These are phyloP conservation scores for Besnoitia besnoiti DNA, from an alignment of 169 alveolate genomes.

Conservation along the genomic window DNA sequence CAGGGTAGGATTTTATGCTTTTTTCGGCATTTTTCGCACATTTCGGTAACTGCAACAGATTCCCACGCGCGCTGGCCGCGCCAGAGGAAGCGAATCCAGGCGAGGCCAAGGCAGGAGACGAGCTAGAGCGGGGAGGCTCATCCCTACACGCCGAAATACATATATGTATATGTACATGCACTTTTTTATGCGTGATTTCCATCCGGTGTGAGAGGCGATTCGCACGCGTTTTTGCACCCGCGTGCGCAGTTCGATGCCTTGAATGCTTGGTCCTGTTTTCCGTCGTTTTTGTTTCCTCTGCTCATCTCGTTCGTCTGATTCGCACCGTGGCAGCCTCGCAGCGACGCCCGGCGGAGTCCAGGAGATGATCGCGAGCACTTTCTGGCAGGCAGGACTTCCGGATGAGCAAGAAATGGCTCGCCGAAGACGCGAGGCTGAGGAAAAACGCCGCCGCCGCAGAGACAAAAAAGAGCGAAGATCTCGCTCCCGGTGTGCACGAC, in stretches of 20 bases:
- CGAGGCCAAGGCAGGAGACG: too few species aligned
- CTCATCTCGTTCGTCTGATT: background rate
- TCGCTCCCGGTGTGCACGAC: slow-evolving; percentile 1
- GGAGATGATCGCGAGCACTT: slow-evolving; percentile 32
- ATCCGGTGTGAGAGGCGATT: background rate
- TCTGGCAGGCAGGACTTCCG: slow-evolving; percentile 69
- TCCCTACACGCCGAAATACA: background rate
- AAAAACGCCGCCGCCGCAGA: slow-evolving; percentile 40
- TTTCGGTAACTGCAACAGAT: background rate
- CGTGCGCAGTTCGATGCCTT: background rate
- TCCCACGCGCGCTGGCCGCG: background rate
- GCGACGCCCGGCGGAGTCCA: background rate
- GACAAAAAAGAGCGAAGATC: background rate
- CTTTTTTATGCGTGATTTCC: background rate
- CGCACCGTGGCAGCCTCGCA: background rate
- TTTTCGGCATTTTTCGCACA: background rate
- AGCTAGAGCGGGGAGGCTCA: background rate
- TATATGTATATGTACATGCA: background rate
- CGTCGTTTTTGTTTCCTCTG: background rate
- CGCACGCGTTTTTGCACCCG: background rate
- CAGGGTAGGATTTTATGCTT: background rate
- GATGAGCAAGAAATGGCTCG: slow-evolving; percentile 69
- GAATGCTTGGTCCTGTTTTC: background rate
- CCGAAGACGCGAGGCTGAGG: slow-evolving; percentile 64
- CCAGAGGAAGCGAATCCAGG: background rate